Percentiles rank a stretch among this genome's conserved stretches.
phyloP scores from a whole-genome alignment of 1,284 basidiomycete species.

The Pascua sp. region DNA sequence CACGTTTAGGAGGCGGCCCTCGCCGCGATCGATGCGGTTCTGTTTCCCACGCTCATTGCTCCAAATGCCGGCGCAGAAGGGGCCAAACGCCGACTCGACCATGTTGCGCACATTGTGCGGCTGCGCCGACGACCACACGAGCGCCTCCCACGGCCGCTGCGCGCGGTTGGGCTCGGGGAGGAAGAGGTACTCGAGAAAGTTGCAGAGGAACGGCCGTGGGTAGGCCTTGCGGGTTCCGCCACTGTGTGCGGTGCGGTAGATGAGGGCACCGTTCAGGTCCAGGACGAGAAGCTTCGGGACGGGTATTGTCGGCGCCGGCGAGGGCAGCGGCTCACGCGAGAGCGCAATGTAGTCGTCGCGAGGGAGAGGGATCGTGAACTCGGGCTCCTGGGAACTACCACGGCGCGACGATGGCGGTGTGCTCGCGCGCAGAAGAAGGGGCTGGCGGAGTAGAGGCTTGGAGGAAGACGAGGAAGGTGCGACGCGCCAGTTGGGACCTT shows the following conservation, averaged over 20 bases:
- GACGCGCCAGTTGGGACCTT: no score
- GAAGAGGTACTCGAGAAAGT: slow-evolving; percentile 47
- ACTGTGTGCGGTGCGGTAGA: slow-evolving; percentile 32
- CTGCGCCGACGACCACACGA: slow-evolving; percentile 48
- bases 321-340: background rate
- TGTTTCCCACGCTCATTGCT: slow-evolving; percentile 6
- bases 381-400: no score
- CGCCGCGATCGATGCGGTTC: slow-evolving; percentile 11
- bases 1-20: slow-evolving; percentile 41
- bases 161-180: slow-evolving; percentile 18
- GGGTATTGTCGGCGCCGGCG: background rate
- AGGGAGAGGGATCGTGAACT: background rate
- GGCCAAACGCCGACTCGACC: slow-evolving; percentile 41
- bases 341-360: background rate
- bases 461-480: no score
- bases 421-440: no score
- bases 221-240: slow-evolving; percentile 15
- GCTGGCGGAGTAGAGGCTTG: no score
- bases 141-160: slow-evolving; percentile 37
- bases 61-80: slow-evolving; percentile 35
- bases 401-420: no score
- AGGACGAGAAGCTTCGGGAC: slow-evolving; percentile 42
- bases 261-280: slow-evolving; percentile 48
- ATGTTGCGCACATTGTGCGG: slow-evolving; percentile 46
- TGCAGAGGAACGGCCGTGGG: slow-evolving; percentile 43